Conservation (phyloP, 2,329 filamentous ascomycete genomes). For the Paraphaeosphaeria minitans region DNA sequence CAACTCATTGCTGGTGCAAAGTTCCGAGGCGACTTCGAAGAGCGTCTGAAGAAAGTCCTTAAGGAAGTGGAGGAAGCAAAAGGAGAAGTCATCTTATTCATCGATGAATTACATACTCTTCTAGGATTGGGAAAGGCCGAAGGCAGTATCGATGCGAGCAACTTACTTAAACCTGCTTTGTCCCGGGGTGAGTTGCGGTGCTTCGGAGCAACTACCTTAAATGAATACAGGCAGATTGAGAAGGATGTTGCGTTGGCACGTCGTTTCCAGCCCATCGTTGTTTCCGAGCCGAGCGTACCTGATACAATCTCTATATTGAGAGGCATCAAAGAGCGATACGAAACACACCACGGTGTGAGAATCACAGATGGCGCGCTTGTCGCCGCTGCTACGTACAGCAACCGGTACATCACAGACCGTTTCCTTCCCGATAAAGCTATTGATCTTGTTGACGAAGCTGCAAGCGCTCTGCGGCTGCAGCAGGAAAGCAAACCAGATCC, state of each 20-base stretch:
- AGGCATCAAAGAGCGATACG: slow-evolving; percentile 97
- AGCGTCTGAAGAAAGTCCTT: slow-evolving; percentile 86
- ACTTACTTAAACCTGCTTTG: slow-evolving; percentile 91
- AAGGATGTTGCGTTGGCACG: slow-evolving; percentile 93
- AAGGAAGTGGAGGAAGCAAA: slow-evolving; percentile 89
- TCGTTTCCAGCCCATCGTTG: slow-evolving; percentile 90
- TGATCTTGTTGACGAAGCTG: slow-evolving; percentile 94
- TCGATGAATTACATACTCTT: slow-evolving; percentile 91
- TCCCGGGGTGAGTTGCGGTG: slow-evolving; percentile 92
- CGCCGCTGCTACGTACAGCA: slow-evolving; percentile 88
- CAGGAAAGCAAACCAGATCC: slow-evolving; percentile 97
- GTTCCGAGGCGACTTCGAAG: slow-evolving; percentile 94
- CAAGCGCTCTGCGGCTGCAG: slow-evolving; percentile 85
- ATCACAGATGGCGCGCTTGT: slow-evolving; percentile 93
- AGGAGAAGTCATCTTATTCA: slow-evolving; percentile 89
- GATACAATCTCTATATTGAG: slow-evolving; percentile 95
- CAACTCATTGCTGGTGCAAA: slow-evolving; percentile 95
- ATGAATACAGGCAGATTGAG: slow-evolving; percentile 91
- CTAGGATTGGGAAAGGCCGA: slow-evolving; percentile 93
- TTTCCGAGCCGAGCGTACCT: slow-evolving; percentile 88
- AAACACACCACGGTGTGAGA: slow-evolving; percentile 93
- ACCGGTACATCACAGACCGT: slow-evolving; percentile 94
- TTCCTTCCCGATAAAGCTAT: slow-evolving; percentile 98
- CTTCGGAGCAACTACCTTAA: slow-evolving; percentile 90
- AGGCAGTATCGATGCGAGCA: slow-evolving; percentile 95